A percentile compares a stretch with the other conserved stretches of the same genome.
phyloP scores from a whole-genome alignment of 345 rosid genomes.

The Aquilaria yunnanensis region DNA sequence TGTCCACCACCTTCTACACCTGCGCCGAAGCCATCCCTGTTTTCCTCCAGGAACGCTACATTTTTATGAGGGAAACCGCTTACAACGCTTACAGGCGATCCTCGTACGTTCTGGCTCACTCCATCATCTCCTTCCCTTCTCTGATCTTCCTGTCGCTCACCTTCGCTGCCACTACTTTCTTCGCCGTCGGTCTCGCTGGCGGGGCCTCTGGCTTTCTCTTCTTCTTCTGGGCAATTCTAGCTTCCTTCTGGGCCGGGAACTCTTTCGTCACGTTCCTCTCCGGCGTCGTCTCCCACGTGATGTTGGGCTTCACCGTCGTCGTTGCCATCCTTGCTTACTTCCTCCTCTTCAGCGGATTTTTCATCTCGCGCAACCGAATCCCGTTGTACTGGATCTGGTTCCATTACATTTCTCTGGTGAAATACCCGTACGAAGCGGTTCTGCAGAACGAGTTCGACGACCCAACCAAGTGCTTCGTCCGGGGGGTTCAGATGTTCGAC shows the following conservation, averaged over 20 bases:
- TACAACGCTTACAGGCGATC: constrained; percentile 89
- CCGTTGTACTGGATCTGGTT: constrained; percentile 90
- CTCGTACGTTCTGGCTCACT: constrained; percentile 83
- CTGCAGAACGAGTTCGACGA: constrained; percentile 60
- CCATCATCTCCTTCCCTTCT: constrained; percentile 65
- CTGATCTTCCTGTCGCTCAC: constrained; percentile 54
- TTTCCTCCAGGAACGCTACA: constrained; percentile 86
- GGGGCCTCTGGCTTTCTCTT: constrained; percentile 65
- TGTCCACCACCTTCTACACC: constrained; percentile 93
- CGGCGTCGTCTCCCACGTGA: constrained; percentile 76
- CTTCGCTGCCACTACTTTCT: constrained; percentile 69
- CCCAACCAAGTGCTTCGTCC: constrained; percentile 55
- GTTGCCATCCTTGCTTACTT: constrained; percentile 81
- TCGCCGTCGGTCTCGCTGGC: constrained; percentile 74
- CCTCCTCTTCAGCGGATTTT: constrained; percentile 91
- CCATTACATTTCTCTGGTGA: constrained; percentile 79
- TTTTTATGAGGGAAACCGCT: constrained; percentile 95
- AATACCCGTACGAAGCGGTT: constrained; percentile 75
- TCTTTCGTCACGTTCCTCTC: constrained; percentile 91
- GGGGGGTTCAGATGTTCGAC: constrained; percentile 84
- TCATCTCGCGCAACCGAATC: constrained; percentile 70
- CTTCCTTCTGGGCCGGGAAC: constrained; percentile 93
- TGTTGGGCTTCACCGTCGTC: constrained; percentile 81
- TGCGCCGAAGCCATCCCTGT: constrained; percentile 93
- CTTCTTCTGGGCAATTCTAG: constrained; percentile 58